Evolutionary conservation across 371 early-diverging fungal genomes (phyloP).

Genomic region (Mucor ambiguus): DNA sequence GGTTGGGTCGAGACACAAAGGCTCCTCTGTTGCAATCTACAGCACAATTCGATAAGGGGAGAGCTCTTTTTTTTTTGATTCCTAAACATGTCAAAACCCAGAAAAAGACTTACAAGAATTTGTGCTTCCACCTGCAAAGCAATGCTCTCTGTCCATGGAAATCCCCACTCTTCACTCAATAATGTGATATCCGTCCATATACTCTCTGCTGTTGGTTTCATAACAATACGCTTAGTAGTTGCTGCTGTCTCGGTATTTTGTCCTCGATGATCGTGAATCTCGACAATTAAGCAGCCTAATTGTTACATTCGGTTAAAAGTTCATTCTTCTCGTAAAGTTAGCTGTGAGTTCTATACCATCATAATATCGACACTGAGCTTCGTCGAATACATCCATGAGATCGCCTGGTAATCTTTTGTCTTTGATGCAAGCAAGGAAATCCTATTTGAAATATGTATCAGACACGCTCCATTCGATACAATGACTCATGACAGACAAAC

Average conservation of each 20-base stretch:
- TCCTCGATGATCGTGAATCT: constrained; percentile 58
- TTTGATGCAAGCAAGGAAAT: constrained; percentile 58
- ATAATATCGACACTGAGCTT: constrained; percentile 61
- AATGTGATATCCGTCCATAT: constrained; percentile 63
- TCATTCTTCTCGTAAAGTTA: not conserved
- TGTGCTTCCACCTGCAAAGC: constrained; percentile 61
- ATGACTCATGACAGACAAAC: constrained; percentile 14
- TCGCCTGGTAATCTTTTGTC: constrained; percentile 59
- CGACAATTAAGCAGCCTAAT: constrained; percentile 58
- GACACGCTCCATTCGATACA: not conserved
- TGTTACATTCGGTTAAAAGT: not conserved
- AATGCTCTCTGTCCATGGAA: constrained; percentile 50
- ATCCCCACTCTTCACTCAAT: constrained; percentile 59
- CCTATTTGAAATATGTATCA: constrained; percentile 32
- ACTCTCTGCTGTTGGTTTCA: constrained; percentile 60
- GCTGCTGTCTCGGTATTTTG: constrained; percentile 10
- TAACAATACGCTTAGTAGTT: constrained; percentile 47
- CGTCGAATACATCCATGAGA: constrained; percentile 60
- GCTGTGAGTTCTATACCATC: constrained; percentile 41
- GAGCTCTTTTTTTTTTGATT: not conserved
- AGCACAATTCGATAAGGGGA: not conserved
- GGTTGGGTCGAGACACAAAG: constrained; percentile 61
- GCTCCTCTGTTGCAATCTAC: constrained; percentile 62
- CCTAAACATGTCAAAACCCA: not conserved
- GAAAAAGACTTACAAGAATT: constrained; percentile 46